Conservation (phyloP, 176 grass and related monocot genomes). For the Eleusine indica region DNA sequence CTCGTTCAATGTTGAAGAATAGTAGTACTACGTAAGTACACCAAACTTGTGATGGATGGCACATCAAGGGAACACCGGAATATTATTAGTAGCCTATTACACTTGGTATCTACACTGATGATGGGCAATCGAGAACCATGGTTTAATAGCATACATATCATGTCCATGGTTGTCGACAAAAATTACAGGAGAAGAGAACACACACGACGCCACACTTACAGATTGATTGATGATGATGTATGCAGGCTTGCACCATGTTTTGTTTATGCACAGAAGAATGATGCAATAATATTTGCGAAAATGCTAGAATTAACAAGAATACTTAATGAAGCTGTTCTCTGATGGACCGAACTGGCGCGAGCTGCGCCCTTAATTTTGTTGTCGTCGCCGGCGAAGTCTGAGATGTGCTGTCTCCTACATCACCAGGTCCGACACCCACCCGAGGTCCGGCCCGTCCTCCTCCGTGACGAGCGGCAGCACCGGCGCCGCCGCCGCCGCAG, state of each 20-base stretch:
- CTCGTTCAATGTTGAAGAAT: background rate
- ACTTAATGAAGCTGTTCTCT: constrained; percentile 24
- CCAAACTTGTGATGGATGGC: constrained; percentile 24
- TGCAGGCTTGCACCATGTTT: constrained; percentile 41
- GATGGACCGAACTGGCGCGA: background rate
- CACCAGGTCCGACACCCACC: constrained; percentile 83
- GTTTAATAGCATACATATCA: background rate
- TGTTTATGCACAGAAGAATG: constrained; percentile 65
- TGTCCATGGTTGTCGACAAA: constrained; percentile 15
- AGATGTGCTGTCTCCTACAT: background rate
- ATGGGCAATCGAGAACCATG: constrained; percentile 27
- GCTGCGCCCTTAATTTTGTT: background rate
- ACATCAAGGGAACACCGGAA: background rate
- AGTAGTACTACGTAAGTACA: background rate
- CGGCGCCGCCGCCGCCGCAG: background rate
- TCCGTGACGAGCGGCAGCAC: constrained; percentile 47
- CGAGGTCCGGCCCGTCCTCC: constrained; percentile 70
- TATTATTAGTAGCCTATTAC: background rate
- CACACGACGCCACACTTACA: constrained; percentile 31
- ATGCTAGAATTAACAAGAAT: constrained; percentile 32
- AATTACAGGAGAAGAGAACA: background rate
- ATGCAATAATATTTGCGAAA: constrained; percentile 23
- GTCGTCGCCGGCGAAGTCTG: background rate
- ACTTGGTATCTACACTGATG: background rate
- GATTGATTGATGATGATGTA: background rate